Evolutionary conservation across 2,329 filamentous ascomycete genomes (phyloP).

Genomic region (Fusarium musae): DNA sequence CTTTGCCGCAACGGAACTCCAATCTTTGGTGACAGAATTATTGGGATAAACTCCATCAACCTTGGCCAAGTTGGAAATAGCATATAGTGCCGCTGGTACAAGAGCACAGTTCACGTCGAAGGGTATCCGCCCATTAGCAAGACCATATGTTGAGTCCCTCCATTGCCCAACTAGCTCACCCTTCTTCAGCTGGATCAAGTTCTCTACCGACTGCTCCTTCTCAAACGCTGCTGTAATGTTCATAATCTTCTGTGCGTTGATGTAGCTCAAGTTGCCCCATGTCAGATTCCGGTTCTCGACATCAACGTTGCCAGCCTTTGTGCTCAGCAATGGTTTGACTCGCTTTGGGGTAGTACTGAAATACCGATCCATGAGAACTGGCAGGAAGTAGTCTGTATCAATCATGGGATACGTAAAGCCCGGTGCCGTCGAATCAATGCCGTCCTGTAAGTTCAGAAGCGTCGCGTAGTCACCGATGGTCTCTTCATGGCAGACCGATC

Average conservation of each 20-base stretch:
- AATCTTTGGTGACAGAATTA: slow-evolving; percentile 49
- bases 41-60: slow-evolving; percentile 60
- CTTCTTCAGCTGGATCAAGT: slow-evolving; percentile 67
- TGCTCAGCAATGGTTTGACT: slow-evolving; percentile 51
- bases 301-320: slow-evolving; percentile 58
- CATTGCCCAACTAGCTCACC: slow-evolving; percentile 68
- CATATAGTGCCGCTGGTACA: slow-evolving; percentile 68
- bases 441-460: slow-evolving; percentile 65
- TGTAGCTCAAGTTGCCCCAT: slow-evolving; percentile 62
- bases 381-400: slow-evolving; percentile 71
- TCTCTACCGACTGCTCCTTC: slow-evolving; percentile 59
- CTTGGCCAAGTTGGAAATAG: slow-evolving; percentile 63
- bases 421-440: slow-evolving; percentile 62
- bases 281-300: slow-evolving; percentile 62
- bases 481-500: slow-evolving; percentile 72
- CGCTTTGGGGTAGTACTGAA: slow-evolving; percentile 59
- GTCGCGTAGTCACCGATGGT: slow-evolving; percentile 74
- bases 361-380: slow-evolving; percentile 67
- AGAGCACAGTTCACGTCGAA: slow-evolving; percentile 74
- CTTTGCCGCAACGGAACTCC: slow-evolving; percentile 56
- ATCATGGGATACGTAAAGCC: slow-evolving; percentile 70
- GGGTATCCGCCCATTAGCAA: slow-evolving; percentile 71
- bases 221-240: slow-evolving; percentile 65
- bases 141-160: slow-evolving; percentile 69
- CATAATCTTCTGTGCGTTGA: slow-evolving; percentile 69